Base-by-base conservation (phyloP, 1,284 basidiomycete genomes). In the Termitomyces sp. region DNA sequence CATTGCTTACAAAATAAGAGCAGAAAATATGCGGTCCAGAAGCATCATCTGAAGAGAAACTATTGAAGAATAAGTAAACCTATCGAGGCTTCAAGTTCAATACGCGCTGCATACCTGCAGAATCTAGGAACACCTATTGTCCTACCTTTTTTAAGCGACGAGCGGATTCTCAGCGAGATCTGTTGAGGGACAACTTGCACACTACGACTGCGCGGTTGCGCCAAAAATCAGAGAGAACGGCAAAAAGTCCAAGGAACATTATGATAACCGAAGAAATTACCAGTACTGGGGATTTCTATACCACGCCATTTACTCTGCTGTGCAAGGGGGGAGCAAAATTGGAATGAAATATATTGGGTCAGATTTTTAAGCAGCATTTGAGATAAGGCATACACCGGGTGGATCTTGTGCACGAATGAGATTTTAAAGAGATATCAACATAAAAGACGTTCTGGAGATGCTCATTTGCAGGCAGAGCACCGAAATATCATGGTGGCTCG, bases 121-220 rank as follows among this genome's bases (percentile, higher is more conserved):
- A 56, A 52, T 48, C 40, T 56, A 7, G 58, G 58, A 42, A 54
- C 52, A 28, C 55, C 58, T 5, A 52, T 13, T 2, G 58, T 56
- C 4, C 54, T 49, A 45, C 54, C 58, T 31, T 54, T 58, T 17
- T 17, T 24, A 5, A n/a, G 55, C 52, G 7, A 56, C 50, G 26
- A 59, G 41, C 3, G 48, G 21, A 19, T 41, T 50, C 10, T 47
- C 46, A 17, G 15, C 48, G 5, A 59, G 52, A 9, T 59, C 55
- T 28, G 30, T 19, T 21, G 52, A 48, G 7, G 58, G 58, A 9
- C 58, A 59, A 31, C 46, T 52, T 28, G 55, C 58, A 19, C 58
- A 58, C 7, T 39, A 21, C 5, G 30, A 21, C 34, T 53, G 50
- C 4, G 13, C 21, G 24, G 21, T 36, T 50, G 39, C 10, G 24